phyloP scores from a whole-genome alignment of 192 early-diverging fungal species.

The Kickxella alabastrina region DNA sequence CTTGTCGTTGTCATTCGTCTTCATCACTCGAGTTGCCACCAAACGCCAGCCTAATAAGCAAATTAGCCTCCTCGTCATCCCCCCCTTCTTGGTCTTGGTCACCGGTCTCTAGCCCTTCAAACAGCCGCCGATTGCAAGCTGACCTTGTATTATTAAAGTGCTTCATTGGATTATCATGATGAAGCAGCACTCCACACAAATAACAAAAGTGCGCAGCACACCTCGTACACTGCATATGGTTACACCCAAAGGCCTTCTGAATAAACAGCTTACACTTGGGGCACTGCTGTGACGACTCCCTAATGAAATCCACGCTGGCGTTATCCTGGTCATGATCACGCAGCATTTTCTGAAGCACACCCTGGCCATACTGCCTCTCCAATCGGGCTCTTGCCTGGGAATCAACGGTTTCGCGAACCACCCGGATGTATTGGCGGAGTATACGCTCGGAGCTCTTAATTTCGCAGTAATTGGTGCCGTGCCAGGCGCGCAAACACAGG shows the following conservation, averaged over 20 bases:
- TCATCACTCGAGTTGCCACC: neutral
- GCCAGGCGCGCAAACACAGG: slow-evolving; percentile 19
- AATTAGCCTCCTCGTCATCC: slow-evolving; percentile 4
- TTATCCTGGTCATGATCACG: neutral
- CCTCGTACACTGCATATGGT: slow-evolving; percentile 21
- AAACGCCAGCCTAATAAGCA: slow-evolving; percentile 11
- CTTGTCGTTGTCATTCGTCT: neutral
- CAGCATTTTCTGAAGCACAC: slow-evolving; percentile 4
- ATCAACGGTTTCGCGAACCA: neutral
- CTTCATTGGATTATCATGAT: neutral
- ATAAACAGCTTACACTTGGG: slow-evolving; percentile 12
- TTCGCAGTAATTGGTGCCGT: slow-evolving; percentile 17
- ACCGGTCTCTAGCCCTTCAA: slow-evolving; percentile 9
- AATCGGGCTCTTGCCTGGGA: neutral
- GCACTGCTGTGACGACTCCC: slow-evolving; percentile 5
- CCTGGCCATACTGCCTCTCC: slow-evolving; percentile 13
- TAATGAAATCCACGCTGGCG: slow-evolving; percentile 1
- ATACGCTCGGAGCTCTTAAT: slow-evolving; percentile 1
- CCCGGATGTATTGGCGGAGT: slow-evolving; percentile 6
- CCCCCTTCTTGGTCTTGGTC: neutral
- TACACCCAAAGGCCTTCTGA: slow-evolving; percentile 24
- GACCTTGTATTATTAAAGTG: slow-evolving; percentile 9
- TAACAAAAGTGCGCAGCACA: slow-evolving; percentile 27
- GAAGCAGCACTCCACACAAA: slow-evolving; percentile 13
- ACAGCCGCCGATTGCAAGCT: slow-evolving; percentile 11